These are phyloP conservation scores for Sporothrix sp. DNA, from an alignment of 2,329 filamentous ascomycete genomes.

Conservation along the genomic window DNA sequence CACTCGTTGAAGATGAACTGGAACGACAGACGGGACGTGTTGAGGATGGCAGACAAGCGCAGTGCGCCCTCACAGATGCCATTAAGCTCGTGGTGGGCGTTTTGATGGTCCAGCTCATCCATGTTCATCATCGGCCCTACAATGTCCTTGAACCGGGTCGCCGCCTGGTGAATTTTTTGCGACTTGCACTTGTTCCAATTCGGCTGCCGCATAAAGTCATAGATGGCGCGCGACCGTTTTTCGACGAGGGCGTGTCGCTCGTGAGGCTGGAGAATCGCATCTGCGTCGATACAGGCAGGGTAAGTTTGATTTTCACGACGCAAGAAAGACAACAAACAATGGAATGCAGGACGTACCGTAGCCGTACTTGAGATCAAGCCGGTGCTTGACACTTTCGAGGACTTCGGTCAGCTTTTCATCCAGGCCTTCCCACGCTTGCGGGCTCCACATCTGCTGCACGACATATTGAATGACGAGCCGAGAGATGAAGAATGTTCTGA, in stretches of 20 bases:
- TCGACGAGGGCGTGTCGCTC: slow-evolving; percentile 30
- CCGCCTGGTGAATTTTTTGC: slow-evolving; percentile 19
- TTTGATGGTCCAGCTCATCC: slow-evolving; percentile 26
- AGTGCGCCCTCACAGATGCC: slow-evolving; percentile 33
- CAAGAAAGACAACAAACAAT: neutral
- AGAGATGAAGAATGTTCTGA: slow-evolving; percentile 29
- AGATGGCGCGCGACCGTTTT: slow-evolving; percentile 27
- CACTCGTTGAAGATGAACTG: slow-evolving; percentile 38
- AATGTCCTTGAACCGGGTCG: slow-evolving; percentile 25
- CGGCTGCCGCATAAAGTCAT: slow-evolving; percentile 23
- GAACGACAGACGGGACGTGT: slow-evolving; percentile 29
- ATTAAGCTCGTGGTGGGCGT: slow-evolving; percentile 35
- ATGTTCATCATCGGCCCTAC: slow-evolving; percentile 35
- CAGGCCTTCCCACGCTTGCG: slow-evolving; percentile 27
- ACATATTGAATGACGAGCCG: slow-evolving; percentile 30
- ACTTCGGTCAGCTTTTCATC: slow-evolving; percentile 19
- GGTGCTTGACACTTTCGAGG: slow-evolving; percentile 18
- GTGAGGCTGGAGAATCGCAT: slow-evolving; percentile 13
- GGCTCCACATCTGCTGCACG: slow-evolving; percentile 25
- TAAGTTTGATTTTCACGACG: neutral
- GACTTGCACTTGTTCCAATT: slow-evolving; percentile 22
- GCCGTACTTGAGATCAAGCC: slow-evolving; percentile 16
- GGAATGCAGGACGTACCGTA: slow-evolving; percentile 21
- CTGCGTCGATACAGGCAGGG: neutral
- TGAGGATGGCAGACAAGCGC: slow-evolving; percentile 38